Evolutionary conservation across 495 filamentous ascomycete species (phyloP).

Genomic region (Penicillium cosmopolitanum): DNA sequence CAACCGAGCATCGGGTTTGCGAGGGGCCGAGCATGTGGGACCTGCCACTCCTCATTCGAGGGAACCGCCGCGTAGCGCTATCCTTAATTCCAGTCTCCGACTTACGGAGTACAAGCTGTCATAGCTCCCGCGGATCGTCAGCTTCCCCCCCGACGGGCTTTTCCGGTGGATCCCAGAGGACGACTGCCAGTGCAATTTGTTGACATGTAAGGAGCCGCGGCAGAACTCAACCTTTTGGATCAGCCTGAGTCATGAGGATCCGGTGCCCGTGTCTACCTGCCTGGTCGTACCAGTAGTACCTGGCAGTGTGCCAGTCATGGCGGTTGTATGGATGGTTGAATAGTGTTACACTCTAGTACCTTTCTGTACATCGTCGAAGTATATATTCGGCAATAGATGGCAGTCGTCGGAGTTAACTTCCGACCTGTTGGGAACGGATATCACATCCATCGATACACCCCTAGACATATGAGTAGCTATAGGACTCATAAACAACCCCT

Average conservation of each 20-base stretch:
- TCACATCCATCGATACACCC: no score
- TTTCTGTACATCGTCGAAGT: no score
- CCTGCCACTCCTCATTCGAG: slow-evolving; percentile 16
- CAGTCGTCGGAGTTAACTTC: no score
- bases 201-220: slow-evolving; percentile 6
- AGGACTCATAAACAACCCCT: no score
- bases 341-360: no score
- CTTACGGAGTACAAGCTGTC: slow-evolving; percentile 20
- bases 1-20: slow-evolving; percentile 5
- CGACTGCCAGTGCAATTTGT: background rate
- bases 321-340: background rate
- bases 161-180: slow-evolving; percentile 8
- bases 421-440: no score
- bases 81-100: slow-evolving; percentile 22
- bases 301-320: background rate
- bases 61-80: slow-evolving; percentile 12
- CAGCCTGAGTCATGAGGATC: background rate
- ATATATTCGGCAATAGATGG: no score
- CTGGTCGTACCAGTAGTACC: no score
- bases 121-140: slow-evolving; percentile 11
- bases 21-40: slow-evolving; percentile 20
- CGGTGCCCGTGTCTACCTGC: background rate
- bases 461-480: no score
- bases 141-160: background rate
- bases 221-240: background rate